Evolutionary conservation across 1,284 basidiomycete species (phyloP).

Genomic region (Pholiota adiposa): DNA sequence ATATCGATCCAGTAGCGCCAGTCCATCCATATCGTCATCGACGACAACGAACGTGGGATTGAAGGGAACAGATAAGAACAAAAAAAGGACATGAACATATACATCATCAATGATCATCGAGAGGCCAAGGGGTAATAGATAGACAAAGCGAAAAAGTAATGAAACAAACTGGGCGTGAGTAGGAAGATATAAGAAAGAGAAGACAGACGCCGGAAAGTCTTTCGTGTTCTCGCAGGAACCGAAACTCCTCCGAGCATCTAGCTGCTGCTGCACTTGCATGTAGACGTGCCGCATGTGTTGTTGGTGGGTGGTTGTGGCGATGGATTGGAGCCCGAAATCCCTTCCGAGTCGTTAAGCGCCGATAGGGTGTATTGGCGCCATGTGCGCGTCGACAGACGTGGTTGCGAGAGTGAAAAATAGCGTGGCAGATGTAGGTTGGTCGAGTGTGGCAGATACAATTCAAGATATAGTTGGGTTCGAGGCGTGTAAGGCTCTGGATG

Average conservation of each 20-base stretch:
- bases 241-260: neutral
- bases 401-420: neutral
- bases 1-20: neutral
- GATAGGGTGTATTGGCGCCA: neutral
- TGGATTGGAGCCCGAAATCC: neutral
- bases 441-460: neutral
- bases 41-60: slow-evolving; percentile 17
- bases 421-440: neutral
- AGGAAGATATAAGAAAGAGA: slow-evolving; percentile 16
- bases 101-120: slow-evolving; percentile 25
- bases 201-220: slow-evolving; percentile 1
- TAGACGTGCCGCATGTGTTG: neutral
- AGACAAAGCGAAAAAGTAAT: slow-evolving; percentile 11
- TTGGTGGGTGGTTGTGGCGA: neutral
- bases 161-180: slow-evolving; percentile 1
- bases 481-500: neutral
- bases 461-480: neutral
- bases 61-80: slow-evolving; percentile 2
- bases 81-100: slow-evolving; percentile 12
- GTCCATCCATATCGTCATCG: neutral
- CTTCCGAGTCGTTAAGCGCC: neutral
- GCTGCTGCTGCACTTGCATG: neutral
- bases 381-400: neutral
- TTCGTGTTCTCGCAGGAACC: neutral
- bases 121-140: slow-evolving; percentile 1